phyloP scores from a whole-genome alignment of 331 rosid genomes.

The Quercus phellos region DNA sequence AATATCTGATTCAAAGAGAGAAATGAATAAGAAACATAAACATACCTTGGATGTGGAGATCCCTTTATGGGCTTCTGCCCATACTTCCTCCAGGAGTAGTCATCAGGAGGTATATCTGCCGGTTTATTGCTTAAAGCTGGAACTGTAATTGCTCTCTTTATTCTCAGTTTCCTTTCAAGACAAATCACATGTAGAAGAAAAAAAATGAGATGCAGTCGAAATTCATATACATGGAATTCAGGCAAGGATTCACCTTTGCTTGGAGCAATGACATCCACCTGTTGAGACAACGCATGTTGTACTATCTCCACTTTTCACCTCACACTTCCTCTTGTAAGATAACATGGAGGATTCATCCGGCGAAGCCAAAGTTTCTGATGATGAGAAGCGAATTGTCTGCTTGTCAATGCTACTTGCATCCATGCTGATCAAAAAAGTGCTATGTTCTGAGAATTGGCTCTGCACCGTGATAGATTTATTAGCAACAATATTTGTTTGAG shows the following conservation, averaged over 20 bases:
- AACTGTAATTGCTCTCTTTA: slow-evolving; percentile 16
- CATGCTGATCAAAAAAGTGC: slow-evolving; percentile 6
- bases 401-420: not conserved
- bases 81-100: slow-evolving; percentile 29
- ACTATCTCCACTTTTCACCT: not conserved
- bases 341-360: slow-evolving; percentile 1
- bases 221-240: too few species aligned
- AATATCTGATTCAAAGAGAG: not conserved
- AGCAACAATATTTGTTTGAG: too few species aligned
- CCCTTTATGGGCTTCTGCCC: slow-evolving; percentile 29
- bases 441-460: not conserved
- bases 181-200: not conserved
- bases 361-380: not conserved
- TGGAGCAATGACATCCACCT: slow-evolving; percentile 27
- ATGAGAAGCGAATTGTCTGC: too few species aligned
- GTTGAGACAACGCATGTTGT: not conserved
- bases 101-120: slow-evolving; percentile 27
- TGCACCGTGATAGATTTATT: too few species aligned
- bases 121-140: slow-evolving; percentile 16
- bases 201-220: too few species aligned
- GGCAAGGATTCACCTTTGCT: slow-evolving; percentile 7
- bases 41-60: slow-evolving; percentile 28
- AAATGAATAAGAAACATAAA: too few species aligned
- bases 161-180: slow-evolving; percentile 15
- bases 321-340: slow-evolving; percentile 1